Conservation (phyloP, 2,329 filamentous ascomycete genomes). For the Aspergillus versicolor region DNA sequence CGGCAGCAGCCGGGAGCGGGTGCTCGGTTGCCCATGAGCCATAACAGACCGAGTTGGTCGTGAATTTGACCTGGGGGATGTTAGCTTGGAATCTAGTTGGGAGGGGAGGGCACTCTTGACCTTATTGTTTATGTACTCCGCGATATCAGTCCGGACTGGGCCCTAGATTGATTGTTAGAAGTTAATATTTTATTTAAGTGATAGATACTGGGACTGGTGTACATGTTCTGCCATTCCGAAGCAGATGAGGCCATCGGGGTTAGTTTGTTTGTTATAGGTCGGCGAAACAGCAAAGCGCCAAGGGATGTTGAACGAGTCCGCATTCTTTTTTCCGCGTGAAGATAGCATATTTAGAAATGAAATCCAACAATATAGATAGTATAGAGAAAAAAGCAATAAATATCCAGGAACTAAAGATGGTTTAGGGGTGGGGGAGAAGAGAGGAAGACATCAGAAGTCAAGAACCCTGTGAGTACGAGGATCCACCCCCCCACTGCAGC, state of each 20-base stretch:
- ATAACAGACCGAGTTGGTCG: conserved; percentile 41
- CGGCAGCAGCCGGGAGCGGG: conserved; percentile 40
- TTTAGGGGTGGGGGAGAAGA: not conserved
- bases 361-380: not conserved
- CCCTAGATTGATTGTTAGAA: conserved; percentile 24
- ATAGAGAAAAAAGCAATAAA: not conserved
- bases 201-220: not conserved
- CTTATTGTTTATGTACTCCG: conserved; percentile 40
- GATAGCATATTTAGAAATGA: conserved; percentile 26
- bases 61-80: conserved; percentile 28
- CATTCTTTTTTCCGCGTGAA: conserved; percentile 24
- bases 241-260: conserved; percentile 34
- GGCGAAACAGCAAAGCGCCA: conserved; percentile 29
- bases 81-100: not conserved
- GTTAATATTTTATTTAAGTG: not conserved
- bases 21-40: conserved; percentile 37
- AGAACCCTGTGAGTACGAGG: not conserved
- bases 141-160: conserved; percentile 38
- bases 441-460: not conserved
- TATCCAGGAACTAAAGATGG: not conserved
- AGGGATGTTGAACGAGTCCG: conserved; percentile 20
- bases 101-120: conserved; percentile 13
- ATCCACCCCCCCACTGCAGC: not conserved
- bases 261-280: conserved; percentile 28
- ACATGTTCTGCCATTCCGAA: conserved; percentile 40